Conservation (phyloP, 2,329 filamentous ascomycete genomes). For the Phaeoacremonium minimum region DNA sequence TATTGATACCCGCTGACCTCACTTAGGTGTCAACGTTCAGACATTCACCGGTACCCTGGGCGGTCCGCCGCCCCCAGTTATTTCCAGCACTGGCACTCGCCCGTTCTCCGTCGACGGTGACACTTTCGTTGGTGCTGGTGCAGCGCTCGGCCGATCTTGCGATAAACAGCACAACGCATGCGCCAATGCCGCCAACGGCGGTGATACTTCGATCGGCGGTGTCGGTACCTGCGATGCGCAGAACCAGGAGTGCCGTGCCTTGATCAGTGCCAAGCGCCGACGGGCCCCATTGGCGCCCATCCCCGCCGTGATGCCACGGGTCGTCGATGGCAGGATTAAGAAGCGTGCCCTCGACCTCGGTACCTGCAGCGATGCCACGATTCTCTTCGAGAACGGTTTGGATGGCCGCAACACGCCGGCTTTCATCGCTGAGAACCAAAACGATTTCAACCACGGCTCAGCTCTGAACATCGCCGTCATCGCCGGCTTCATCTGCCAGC, state of each 20-base stretch:
- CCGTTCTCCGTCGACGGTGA: slow-evolving; percentile 30
- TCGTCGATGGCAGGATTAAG: too few species aligned
- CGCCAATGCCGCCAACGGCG: slow-evolving; percentile 32
- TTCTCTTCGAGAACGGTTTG: slow-evolving; percentile 36
- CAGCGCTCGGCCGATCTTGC: slow-evolving; percentile 36
- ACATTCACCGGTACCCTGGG: slow-evolving; percentile 34
- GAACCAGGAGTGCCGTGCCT: slow-evolving; percentile 20
- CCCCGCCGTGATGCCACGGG: background rate
- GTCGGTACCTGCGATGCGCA: slow-evolving; percentile 31
- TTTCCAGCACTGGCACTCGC: slow-evolving; percentile 23
- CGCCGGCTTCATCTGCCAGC: slow-evolving; percentile 41
- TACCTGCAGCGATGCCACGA: slow-evolving; percentile 32
- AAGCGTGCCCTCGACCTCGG: slow-evolving; percentile 28
- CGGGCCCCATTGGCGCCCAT: background rate
- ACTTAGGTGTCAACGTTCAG: slow-evolving; percentile 26
- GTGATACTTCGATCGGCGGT: slow-evolving; percentile 20
- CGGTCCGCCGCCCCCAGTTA: slow-evolving; percentile 29
- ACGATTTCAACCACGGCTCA: slow-evolving; percentile 39
- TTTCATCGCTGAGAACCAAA: slow-evolving; percentile 35
- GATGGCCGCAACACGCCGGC: slow-evolving; percentile 36
- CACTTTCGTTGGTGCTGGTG: slow-evolving; percentile 33
- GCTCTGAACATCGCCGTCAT: slow-evolving; percentile 41
- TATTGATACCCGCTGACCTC: slow-evolving; percentile 3
- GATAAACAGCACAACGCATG: slow-evolving; percentile 41
- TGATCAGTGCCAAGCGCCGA: slow-evolving; percentile 7